Conservation (phyloP, 495 filamentous ascomycete genomes). For the Staphylotrichum tortipilum region DNA sequence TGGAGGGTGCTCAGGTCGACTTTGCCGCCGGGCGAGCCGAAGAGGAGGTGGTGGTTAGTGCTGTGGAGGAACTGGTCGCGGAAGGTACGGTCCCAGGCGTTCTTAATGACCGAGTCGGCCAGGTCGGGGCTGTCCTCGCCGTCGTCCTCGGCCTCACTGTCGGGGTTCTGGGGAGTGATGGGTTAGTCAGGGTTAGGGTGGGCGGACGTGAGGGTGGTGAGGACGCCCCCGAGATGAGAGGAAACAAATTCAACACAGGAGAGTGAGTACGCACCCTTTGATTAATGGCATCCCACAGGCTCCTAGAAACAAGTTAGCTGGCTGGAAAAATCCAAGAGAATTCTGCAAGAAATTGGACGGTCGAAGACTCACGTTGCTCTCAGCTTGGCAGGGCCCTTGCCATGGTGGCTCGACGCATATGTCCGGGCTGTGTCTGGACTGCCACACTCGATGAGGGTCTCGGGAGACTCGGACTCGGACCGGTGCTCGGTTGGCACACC, state of each 20-base stretch:
- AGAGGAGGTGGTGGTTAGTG: conserved; percentile 40
- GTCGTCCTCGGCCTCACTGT: conserved; percentile 10
- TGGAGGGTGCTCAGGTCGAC: conserved; percentile 42
- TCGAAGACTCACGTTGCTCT: not conserved
- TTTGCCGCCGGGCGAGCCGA: conserved; percentile 33
- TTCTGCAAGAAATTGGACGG: too few relatives aligned
- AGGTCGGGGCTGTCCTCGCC: conserved; percentile 21
- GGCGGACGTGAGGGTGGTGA: too few relatives aligned
- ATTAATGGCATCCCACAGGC: conserved; percentile 39
- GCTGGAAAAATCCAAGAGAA: not conserved
- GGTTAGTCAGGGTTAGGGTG: too few relatives aligned
- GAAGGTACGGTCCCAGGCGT: conserved; percentile 35
- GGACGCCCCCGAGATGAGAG: too few relatives aligned
- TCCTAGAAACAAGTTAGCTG: conserved; percentile 18
- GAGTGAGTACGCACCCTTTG: too few relatives aligned
- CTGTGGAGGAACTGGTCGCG: conserved; percentile 12
- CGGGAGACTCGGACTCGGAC: not conserved
- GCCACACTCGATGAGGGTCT: not conserved
- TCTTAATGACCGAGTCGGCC: conserved; percentile 27
- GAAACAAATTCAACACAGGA: too few relatives aligned
- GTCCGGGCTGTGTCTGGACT: not conserved
- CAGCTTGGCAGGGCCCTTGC: not conserved
- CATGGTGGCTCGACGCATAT: not conserved
- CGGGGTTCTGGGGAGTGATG: too few relatives aligned
- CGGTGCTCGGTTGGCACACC: too few relatives aligned